phyloP scores from a whole-genome alignment of 2,329 filamentous ascomycete species.

The Colletotrichum eremochloae region DNA sequence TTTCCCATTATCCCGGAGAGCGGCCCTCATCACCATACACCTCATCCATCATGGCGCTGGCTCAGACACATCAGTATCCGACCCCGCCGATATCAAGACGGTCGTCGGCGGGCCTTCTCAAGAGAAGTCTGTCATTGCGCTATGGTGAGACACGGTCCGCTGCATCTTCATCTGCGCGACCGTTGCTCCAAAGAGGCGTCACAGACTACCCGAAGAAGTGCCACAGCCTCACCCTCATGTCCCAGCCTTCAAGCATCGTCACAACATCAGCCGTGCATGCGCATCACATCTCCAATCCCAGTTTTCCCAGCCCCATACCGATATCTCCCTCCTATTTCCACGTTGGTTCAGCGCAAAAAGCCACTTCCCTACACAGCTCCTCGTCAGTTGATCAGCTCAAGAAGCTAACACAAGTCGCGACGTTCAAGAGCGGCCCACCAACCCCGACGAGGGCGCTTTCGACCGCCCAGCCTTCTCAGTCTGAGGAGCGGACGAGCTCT shows the following conservation, averaged over 20 bases:
- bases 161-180: constrained; percentile 51
- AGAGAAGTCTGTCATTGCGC: constrained; percentile 49
- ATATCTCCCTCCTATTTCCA: constrained; percentile 63
- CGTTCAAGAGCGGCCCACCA: constrained; percentile 90
- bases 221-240: constrained; percentile 61
- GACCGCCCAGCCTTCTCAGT: constrained; percentile 66
- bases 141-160: constrained; percentile 50
- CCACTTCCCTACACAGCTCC: constrained; percentile 64
- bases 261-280: constrained; percentile 74
- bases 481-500: constrained; percentile 56
- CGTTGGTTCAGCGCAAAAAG: constrained; percentile 52
- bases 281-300: constrained; percentile 77
- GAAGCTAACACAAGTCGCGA: constrained; percentile 89
- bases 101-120: constrained; percentile 41
- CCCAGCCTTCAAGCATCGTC: constrained; percentile 74
- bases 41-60: constrained; percentile 37
- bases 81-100: constrained; percentile 44
- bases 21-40: constrained; percentile 26
- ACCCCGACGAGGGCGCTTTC: constrained; percentile 92
- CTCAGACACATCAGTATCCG: constrained; percentile 39
- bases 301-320: constrained; percentile 65
- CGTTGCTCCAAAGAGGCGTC: constrained; percentile 57
- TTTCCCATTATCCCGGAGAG: constrained; percentile 20
- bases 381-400: constrained; percentile 77
- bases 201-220: constrained; percentile 59